Evolutionary conservation across 257 asterid genomes (phyloP), one percentile per base, ranked within the genome.

Genomic region (Dorcoceras hygrometricum): DNA sequence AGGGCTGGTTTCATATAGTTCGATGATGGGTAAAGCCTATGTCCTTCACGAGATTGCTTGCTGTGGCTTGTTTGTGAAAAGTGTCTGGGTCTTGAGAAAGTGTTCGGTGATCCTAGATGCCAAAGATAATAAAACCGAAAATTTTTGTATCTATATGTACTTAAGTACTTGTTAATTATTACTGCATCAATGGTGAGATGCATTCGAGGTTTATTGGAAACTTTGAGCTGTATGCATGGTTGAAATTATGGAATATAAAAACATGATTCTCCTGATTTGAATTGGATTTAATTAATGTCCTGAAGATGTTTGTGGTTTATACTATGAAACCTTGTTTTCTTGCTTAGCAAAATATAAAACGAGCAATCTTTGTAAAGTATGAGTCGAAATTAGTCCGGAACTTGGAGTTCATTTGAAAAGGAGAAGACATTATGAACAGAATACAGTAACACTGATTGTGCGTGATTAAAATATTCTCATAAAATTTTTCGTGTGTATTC

Each of bases 21-120:
- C 51, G 28, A 66, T 59, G 62, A 60, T 59, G 59, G 34, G 62
- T n/a, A 8, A 39, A 39, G n/a, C 50, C 14, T 58, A 24, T 9
- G 43, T 25, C 19, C 32, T 25, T 9, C 14, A 14, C 22, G 63
- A 57, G 5, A 39, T 14, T 46, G 59, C 32, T 23, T 48, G 4
- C 24, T 20, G 12, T 61, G 6, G 23, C 64, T 51, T 66, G 63
- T 34, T 58, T 66, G 62, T 39, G 50, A 39, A 39, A 66, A 62
- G 11, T 29, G 34, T 18, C 67, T 62, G 48, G 62, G 57, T 9
- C 56, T 25, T 29, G 11, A 39, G 19, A 27, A 10, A 23, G 23
- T 56, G 29, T 20, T 57, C 25, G 0, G 48, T 12, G 26, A 23
- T 43, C 28, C 62, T 29, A 32, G 63, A 8, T 43, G 36, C 55